A percentile compares a stretch with the other conserved stretches of the same genome.
These are phyloP conservation scores for Anthoceros angustus DNA, from an alignment of 225 moss, liverwort and hornwort species.

Conservation along the genomic window DNA sequence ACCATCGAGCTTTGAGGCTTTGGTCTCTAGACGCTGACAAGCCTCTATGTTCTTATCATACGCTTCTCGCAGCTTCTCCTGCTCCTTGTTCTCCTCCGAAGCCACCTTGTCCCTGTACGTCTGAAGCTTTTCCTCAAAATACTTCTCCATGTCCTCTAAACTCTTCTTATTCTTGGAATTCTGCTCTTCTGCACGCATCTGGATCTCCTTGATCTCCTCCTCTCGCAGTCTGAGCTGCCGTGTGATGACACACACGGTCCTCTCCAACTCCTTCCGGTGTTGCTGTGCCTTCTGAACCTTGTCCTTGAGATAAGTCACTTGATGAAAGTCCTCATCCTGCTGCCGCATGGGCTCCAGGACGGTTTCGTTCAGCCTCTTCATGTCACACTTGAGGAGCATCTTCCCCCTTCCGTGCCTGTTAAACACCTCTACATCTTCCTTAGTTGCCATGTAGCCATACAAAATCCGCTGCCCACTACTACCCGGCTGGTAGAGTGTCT, in stretches of 20 bases:
- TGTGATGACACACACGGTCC: conserved; percentile 35
- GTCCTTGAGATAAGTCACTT: conserved; percentile 39
- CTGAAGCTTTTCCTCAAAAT: conserved; percentile 38
- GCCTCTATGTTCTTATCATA: conserved; percentile 46
- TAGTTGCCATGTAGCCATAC: conserved; percentile 75
- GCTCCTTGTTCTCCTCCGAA: conserved; percentile 33
- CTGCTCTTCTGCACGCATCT: conserved; percentile 53
- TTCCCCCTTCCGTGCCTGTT: conserved; percentile 95
- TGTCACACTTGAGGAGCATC: conserved; percentile 64
- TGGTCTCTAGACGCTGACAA: conserved; percentile 52
- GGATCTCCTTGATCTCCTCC: conserved; percentile 58
- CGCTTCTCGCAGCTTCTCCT: conserved; percentile 48
- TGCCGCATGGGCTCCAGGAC: conserved; percentile 71
- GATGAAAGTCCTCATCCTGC: conserved; percentile 43
- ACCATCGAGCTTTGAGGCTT: conserved; percentile 40
- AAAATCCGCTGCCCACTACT: conserved; percentile 49
- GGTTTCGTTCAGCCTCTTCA: conserved; percentile 52
- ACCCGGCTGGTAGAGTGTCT: conserved; percentile 50
- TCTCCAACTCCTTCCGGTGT: conserved; percentile 37
- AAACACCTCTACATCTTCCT: conserved; percentile 67
- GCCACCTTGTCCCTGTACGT: conserved; percentile 38
- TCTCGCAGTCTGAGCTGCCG: conserved; percentile 48
- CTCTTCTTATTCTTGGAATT: conserved; percentile 50
- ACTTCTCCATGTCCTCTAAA: conserved; percentile 61
- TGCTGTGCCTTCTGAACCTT: conserved; percentile 36